These are phyloP conservation scores for Oryza coarctata DNA, from an alignment of 176 grass and related monocot genomes.

Conservation along the genomic window DNA sequence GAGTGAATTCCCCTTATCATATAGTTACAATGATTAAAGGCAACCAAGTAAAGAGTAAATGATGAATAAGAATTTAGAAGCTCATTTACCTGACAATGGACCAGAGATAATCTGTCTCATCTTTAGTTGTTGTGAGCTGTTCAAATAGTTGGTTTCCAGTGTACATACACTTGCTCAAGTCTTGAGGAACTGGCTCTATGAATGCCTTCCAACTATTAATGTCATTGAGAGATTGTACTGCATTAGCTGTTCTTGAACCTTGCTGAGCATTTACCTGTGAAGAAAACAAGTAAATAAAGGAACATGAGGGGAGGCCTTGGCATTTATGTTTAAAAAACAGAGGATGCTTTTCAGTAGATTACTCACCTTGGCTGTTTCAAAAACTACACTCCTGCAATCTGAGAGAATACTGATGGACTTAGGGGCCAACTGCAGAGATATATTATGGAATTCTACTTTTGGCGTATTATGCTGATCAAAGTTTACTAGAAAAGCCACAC, in stretches of 20 bases:
- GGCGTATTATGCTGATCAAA: constrained; percentile 34
- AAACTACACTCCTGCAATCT: constrained; percentile 60
- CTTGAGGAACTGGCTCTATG: constrained; percentile 50
- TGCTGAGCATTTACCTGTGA: constrained; percentile 64
- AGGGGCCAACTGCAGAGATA: constrained; percentile 44
- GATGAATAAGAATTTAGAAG: background rate
- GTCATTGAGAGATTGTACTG: constrained; percentile 46
- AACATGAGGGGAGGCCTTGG: background rate
- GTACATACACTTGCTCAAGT: constrained; percentile 26
- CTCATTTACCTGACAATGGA: constrained; percentile 64
- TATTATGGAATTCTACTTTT: constrained; percentile 50
- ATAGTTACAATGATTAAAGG: background rate
- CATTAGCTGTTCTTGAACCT: constrained; percentile 50
- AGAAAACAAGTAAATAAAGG: constrained; percentile 14
- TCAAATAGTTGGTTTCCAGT: constrained; percentile 56
- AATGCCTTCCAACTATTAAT: constrained; percentile 58
- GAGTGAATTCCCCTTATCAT: constrained; percentile 32
- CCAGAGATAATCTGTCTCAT: constrained; percentile 97
- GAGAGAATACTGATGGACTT: constrained; percentile 80
- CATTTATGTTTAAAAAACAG: background rate
- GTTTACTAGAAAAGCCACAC: constrained; percentile 85
- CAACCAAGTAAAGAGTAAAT: background rate
- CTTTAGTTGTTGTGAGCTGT: constrained; percentile 81
- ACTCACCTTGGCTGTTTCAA: constrained; percentile 74
- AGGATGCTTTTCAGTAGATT: background rate